phyloP scores from a whole-genome alignment of 2,329 filamentous ascomycete species.

The Botrytis hyacinthi region DNA sequence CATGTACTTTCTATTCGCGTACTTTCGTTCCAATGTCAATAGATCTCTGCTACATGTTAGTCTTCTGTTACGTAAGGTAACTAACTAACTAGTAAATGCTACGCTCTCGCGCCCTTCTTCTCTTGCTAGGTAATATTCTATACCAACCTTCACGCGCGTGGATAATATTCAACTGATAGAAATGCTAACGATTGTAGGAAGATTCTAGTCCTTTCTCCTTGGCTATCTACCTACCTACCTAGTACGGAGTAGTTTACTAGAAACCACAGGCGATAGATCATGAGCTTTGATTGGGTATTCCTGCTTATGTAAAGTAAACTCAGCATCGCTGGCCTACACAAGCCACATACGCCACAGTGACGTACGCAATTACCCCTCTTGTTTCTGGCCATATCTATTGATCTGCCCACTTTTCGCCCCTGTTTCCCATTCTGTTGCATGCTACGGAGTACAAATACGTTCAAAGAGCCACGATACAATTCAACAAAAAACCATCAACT shows the following conservation, averaged over 20 bases:
- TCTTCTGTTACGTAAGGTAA: neutral
- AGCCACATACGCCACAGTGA: slow-evolving; percentile 17
- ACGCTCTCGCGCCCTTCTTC: neutral
- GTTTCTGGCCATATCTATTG: neutral
- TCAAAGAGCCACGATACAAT: slow-evolving; percentile 4
- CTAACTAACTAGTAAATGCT: neutral
- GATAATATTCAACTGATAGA: neutral
- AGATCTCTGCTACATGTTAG: neutral
- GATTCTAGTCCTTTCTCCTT: neutral
- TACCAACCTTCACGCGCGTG: neutral
- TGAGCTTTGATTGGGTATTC: neutral
- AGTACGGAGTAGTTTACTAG: neutral
- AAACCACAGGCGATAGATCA: neutral
- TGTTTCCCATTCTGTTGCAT: slow-evolving; percentile 5
- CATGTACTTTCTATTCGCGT: neutral
- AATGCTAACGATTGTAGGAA: neutral
- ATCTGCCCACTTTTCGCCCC: slow-evolving; percentile 13
- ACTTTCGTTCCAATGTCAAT: neutral
- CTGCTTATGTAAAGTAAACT: neutral
- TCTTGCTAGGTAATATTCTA: neutral
- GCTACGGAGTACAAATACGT: slow-evolving; percentile 17
- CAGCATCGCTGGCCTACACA: neutral
- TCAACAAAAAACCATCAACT: neutral
- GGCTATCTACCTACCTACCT: neutral
- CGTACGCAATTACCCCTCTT: slow-evolving; percentile 13